Evolutionary conservation across 2,329 filamentous ascomycete species (phyloP), one percentile per base, ranked within the genome.

Genomic region (Didymellaceae sp.): DNA sequence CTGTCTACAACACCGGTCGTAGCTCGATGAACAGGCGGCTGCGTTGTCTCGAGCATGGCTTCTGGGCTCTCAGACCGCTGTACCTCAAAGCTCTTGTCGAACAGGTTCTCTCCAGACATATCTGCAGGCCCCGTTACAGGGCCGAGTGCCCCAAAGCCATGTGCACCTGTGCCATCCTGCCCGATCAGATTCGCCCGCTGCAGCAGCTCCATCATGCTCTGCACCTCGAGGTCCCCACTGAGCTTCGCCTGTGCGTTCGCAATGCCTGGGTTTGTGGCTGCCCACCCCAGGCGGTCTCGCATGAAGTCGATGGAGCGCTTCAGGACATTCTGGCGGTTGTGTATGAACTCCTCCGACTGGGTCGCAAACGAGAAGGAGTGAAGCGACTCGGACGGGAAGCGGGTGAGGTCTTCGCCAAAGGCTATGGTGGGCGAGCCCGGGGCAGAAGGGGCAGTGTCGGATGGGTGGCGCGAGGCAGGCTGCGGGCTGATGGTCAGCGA

Each of bases 341-440:
- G 90, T 47, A 97, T 81, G 56, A 91, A 86, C 56, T 97, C 93
- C 67, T 96, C 92, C 3, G 92, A 93, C 74, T 96, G 92, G 62
- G 96, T 90, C 31, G 94, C 91, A 73, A 99, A 99, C 10, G 93
- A 97, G 77, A 99, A 99, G 1, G 94, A 99, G 74, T 99, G 94
- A 37, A 99, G 79, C 5, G 94, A 99, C 71, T 99, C 94, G 62
- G 90, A 91, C 1, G 94, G 93, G 70, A 99, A 99, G 41, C 92
- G 87, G 35, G 87, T 87, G 35, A 99, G 83, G 69, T 99, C 94
- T 77, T 97, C 94, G 66, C 86, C 83, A 68, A 91, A 91, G 55
- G 84, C 78, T 32, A 89, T 66, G 6, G 66, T 63, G 18, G 91
- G 90, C 17, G 91, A 91, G 16, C 81, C 78, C 18, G 87, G 86